These are phyloP conservation scores for Circinella minor DNA, from an alignment of 371 early-diverging fungal genomes.

Conservation along the genomic window DNA sequence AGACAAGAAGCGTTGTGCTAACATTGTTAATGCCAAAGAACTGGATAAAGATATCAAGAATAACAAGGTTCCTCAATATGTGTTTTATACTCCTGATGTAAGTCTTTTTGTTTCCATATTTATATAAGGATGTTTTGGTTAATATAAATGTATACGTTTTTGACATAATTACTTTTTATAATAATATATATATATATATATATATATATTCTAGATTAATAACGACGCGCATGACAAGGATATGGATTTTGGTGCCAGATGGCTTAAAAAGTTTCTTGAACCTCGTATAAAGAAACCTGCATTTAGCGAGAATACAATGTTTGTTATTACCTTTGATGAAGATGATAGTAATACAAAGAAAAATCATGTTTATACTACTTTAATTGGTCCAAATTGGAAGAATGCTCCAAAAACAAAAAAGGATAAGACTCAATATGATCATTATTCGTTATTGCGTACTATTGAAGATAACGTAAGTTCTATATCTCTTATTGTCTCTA, in stretches of 20 bases:
- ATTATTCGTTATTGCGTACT: slow-evolving; percentile 66
- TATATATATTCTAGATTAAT: slow-evolving; percentile 34
- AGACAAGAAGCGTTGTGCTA: slow-evolving; percentile 52
- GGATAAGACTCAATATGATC: slow-evolving; percentile 59
- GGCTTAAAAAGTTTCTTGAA: slow-evolving; percentile 59
- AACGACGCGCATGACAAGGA: slow-evolving; percentile 66
- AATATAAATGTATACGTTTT: too few relatives aligned
- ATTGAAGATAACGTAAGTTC: slow-evolving; percentile 53
- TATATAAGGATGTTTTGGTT: too few relatives aligned
- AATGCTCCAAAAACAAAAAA: slow-evolving; percentile 32
- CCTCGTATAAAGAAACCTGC: slow-evolving; percentile 52
- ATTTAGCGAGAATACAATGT: slow-evolving; percentile 57
- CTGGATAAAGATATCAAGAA: slow-evolving; percentile 53
- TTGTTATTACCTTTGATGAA: slow-evolving; percentile 61
- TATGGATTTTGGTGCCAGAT: slow-evolving; percentile 53
- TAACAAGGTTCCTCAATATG: slow-evolving; percentile 57
- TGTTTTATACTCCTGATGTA: slow-evolving; percentile 59
- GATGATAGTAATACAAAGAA: slow-evolving; percentile 40
- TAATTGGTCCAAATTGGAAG: slow-evolving; percentile 59
- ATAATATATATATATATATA: too few relatives aligned
- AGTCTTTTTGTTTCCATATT: slow-evolving; percentile 15
- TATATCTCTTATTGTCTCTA: too few relatives aligned
- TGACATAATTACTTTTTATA: too few relatives aligned
- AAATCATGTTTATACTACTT: slow-evolving; percentile 53
- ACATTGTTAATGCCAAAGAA: slow-evolving; percentile 55